Evolutionary conservation across 2,329 filamentous ascomycete genomes (phyloP), one percentile per base, ranked within the genome.

Genomic region (Curvularia verruculosa): DNA sequence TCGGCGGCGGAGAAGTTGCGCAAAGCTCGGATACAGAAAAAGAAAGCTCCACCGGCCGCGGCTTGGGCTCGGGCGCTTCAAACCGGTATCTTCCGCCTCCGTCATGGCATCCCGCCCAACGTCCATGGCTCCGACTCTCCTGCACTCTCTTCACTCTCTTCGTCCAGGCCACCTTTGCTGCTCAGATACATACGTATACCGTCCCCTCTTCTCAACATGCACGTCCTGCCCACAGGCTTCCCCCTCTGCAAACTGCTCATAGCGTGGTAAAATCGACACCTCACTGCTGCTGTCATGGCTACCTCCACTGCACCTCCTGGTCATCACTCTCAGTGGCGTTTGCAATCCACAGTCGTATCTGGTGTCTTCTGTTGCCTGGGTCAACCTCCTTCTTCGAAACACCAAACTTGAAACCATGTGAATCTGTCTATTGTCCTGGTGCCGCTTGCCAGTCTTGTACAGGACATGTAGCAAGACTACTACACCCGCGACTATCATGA

Each of bases 21-120:
- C 63, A 68, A 67, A 67, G 64, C 63, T 67, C 66, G 63, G 48
- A 56, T 59, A 55, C 54, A 56, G 63, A 65, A 69, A 71, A 70
- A 70, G 65, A 66, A 68, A 70, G 66, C 68, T 70, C 60, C 62
- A 64, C 63, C 65, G 53, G 59, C 59, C 61, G 56, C 55, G 56
- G 53, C 52, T 51, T 47, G 18, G 54, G 2, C 29, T 34, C 9
- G 15, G 34, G 15, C 34, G 54, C 54, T 49, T 23, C 49, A 37
- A 44, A 53, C 54, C 54, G 54, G 49, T 43, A 21, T 36, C 49
- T 43, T 52, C 54, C 54, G 54, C 49, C 29, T 48, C 21, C 28
- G 26, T 47, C 26, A 40, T 55, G 47, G n/a, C 39, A 28, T 45
- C 43, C 43, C 24, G 43, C n/a, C n/a, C n/a, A n/a, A n/a, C n/a